These are phyloP conservation scores for Alopecurus myosuroides DNA, from an alignment of 176 grass and related monocot species.

Conservation along the genomic window DNA sequence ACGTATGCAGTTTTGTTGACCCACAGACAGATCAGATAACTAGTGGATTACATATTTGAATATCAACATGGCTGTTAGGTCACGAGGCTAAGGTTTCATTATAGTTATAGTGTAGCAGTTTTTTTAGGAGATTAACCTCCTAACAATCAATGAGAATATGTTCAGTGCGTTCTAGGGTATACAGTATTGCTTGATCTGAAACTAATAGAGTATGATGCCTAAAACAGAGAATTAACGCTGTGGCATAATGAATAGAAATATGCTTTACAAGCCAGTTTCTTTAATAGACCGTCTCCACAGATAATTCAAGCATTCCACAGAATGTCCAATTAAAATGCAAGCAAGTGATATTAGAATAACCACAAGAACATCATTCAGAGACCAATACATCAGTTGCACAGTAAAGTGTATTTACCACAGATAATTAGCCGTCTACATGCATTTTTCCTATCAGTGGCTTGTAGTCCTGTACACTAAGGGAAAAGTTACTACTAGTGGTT, in stretches of 20 bases:
- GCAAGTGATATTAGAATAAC: background rate
- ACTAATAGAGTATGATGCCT: background rate
- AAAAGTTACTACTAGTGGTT: background rate
- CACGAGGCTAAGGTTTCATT: background rate
- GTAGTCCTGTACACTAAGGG: background rate
- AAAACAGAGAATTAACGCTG: constrained; percentile 1
- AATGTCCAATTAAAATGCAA: constrained; percentile 6
- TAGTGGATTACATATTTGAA: background rate
- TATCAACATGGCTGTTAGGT: background rate
- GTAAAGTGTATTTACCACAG: background rate
- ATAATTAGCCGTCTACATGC: background rate
- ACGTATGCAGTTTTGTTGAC: background rate
- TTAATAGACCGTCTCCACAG: background rate
- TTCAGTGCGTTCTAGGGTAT: background rate
- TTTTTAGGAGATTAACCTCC: background rate
- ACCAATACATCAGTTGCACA: background rate
- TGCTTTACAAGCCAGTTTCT: constrained; percentile 3
- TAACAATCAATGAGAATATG: background rate
- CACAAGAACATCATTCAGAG: background rate
- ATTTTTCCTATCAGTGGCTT: background rate
- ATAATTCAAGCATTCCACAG: background rate
- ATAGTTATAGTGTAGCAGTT: background rate
- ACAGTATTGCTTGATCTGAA: background rate
- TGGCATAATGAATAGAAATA: background rate
- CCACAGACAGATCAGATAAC: background rate